Percentiles rank a stretch among this genome's conserved stretches.
phyloP scores from a whole-genome alignment of 495 filamentous ascomycete species.

The Penicillium salamii region DNA sequence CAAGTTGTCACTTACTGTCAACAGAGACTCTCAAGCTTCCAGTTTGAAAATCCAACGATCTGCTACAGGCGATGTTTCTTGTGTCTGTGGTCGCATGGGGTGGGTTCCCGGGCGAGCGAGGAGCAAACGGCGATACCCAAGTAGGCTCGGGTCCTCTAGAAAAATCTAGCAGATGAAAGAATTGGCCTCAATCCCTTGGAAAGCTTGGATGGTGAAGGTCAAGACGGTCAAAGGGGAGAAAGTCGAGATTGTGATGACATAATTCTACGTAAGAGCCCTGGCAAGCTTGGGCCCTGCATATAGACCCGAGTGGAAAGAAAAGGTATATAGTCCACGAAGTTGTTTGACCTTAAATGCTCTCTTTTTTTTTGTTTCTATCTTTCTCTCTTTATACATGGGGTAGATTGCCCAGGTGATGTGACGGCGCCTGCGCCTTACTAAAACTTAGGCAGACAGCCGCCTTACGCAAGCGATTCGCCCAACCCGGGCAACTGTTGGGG shows the following conservation, averaged over 20 bases:
- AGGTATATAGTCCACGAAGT: not conserved
- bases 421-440: slow-evolving; percentile 1
- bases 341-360: not conserved
- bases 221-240: slow-evolving; percentile 11
- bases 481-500: not conserved
- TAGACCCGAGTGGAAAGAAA: not conserved
- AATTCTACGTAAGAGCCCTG: slow-evolving; percentile 33
- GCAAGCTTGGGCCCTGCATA: slow-evolving; percentile 6
- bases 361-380: no score
- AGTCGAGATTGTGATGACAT: slow-evolving; percentile 38
- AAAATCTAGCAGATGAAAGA: not conserved
- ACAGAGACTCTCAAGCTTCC: slow-evolving; percentile 23
- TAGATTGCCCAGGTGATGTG: no score
- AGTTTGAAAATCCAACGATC: slow-evolving; percentile 15
- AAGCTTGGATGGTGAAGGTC: slow-evolving; percentile 4
- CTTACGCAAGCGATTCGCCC: slow-evolving; percentile 9
- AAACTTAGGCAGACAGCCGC: slow-evolving; percentile 13
- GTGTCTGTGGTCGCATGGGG: slow-evolving; percentile 33
- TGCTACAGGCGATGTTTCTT: slow-evolving; percentile 28
- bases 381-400: no score
- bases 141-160: not conserved
- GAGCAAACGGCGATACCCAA: not conserved
- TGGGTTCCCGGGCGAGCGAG: slow-evolving; percentile 1
- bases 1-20: slow-evolving; percentile 1
- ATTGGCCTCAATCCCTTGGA: not conserved